Conservation (phyloP, 352 stramenopile species). For the Phytophthora litchii region DNA sequence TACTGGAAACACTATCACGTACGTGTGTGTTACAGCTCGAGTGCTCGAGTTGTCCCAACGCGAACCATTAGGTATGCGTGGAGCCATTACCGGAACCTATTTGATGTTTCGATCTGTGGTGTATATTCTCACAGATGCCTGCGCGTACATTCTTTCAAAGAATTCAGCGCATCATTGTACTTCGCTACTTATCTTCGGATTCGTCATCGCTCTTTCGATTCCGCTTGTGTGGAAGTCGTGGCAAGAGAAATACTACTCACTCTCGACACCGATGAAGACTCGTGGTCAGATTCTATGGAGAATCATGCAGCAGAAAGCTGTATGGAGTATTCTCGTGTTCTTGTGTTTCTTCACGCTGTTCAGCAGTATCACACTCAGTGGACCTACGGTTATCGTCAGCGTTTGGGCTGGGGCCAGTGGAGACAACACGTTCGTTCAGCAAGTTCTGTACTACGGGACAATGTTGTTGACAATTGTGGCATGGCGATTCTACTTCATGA, state of each 20-base stretch:
- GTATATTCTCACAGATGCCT: slow-evolving; percentile 21
- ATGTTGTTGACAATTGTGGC: slow-evolving; percentile 31
- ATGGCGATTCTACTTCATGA: slow-evolving; percentile 54
- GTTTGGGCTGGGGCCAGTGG: slow-evolving; percentile 34
- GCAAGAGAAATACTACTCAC: slow-evolving; percentile 43
- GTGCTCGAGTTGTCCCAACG: slow-evolving; percentile 52
- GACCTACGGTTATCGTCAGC: slow-evolving; percentile 24
- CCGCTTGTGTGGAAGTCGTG: slow-evolving; percentile 38
- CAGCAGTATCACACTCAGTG: slow-evolving; percentile 37
- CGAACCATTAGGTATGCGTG: slow-evolving; percentile 40
- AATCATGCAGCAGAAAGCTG: slow-evolving; percentile 53
- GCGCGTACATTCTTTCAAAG: slow-evolving; percentile 12
- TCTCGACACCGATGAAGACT: slow-evolving; percentile 39
- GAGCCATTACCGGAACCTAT: slow-evolving; percentile 49
- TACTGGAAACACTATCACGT: slow-evolving; percentile 42
- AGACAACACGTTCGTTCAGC: slow-evolving; percentile 35
- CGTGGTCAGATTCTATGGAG: slow-evolving; percentile 44
- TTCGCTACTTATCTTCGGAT: slow-evolving; percentile 27
- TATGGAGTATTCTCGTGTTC: slow-evolving; percentile 49
- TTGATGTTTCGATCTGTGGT: slow-evolving; percentile 40
- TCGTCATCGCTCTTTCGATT: slow-evolving; percentile 29
- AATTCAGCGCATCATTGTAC: slow-evolving; percentile 10
- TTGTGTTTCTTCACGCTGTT: slow-evolving; percentile 53
- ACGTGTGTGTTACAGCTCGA: slow-evolving; percentile 45
- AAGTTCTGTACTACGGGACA: slow-evolving; percentile 27